phyloP scores from a whole-genome alignment of 1,284 basidiomycete species.

The Athelia sp. region DNA sequence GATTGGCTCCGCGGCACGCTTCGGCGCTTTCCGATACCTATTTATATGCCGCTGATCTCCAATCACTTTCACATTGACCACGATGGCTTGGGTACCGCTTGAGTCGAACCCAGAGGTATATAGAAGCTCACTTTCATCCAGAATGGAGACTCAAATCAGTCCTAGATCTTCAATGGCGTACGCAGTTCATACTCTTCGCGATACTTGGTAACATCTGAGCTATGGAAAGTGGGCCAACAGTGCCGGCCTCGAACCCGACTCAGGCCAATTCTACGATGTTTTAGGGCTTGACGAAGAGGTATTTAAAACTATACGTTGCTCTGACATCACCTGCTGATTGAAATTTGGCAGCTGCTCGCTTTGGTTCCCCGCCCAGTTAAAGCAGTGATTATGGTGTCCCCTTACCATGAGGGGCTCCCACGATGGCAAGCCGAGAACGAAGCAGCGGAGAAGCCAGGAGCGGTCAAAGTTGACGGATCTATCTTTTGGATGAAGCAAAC shows the following conservation, averaged over 20 bases:
- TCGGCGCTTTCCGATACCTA: too few relatives aligned
- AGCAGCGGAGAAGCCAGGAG: slow-evolving; percentile 40
- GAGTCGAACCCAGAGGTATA: slow-evolving; percentile 75
- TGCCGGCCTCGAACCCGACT: slow-evolving; percentile 59
- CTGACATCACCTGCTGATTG: too few relatives aligned
- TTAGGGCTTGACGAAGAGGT: slow-evolving; percentile 79
- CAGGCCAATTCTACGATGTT: slow-evolving; percentile 71
- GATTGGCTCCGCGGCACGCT: too few relatives aligned
- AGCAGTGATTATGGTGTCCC: slow-evolving; percentile 82
- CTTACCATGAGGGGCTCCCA: slow-evolving; percentile 51
- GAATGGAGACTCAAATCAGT: slow-evolving; percentile 7
- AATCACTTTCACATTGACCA: neutral
- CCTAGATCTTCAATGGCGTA: slow-evolving; percentile 5
- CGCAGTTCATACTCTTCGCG: slow-evolving; percentile 41
- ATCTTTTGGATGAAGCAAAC: slow-evolving; percentile 78
- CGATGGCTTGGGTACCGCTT: slow-evolving; percentile 61
- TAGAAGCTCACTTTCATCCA: neutral
- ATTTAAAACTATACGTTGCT: neutral
- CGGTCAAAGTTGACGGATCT: slow-evolving; percentile 50
- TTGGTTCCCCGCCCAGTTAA: slow-evolving; percentile 71
- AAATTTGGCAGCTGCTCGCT: slow-evolving; percentile 56
- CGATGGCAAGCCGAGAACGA: slow-evolving; percentile 55
- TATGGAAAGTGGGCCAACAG: slow-evolving; percentile 80
- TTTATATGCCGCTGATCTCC: too few relatives aligned
- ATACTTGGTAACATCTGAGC: too few relatives aligned